Conservation (phyloP, 2,329 filamentous ascomycete species). For the Sclerotinia sclerotiorum region DNA sequence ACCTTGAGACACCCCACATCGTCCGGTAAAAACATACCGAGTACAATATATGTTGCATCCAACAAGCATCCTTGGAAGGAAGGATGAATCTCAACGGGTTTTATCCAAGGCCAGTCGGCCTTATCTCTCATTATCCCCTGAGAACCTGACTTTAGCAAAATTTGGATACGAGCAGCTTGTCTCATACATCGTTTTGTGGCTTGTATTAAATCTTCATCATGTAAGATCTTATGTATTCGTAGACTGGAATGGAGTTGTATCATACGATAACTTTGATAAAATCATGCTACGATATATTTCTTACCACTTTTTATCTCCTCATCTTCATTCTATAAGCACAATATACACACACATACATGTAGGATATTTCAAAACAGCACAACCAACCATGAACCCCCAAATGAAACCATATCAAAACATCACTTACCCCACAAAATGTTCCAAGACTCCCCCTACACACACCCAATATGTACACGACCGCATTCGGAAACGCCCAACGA, state of each 20-base stretch:
- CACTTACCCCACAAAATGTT: background rate
- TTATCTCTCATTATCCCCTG: constrained; percentile 10
- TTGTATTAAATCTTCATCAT: background rate
- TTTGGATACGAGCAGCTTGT: constrained; percentile 8
- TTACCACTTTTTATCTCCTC: background rate
- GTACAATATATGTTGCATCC: constrained; percentile 9
- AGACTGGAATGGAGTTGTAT: background rate
- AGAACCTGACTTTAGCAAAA: constrained; percentile 10
- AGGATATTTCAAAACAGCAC: background rate
- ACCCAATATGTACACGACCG: background rate
- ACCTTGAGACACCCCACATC: background rate
- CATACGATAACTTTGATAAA: background rate
- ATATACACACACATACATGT: background rate
- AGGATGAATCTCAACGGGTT: constrained; percentile 1
- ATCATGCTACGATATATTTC: background rate
- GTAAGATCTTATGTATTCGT: background rate
- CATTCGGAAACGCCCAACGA: background rate
- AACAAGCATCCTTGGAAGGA: background rate
- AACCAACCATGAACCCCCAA: background rate
- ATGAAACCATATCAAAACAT: background rate
- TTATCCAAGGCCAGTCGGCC: constrained; percentile 8
- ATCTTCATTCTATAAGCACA: background rate
- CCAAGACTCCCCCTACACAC: background rate
- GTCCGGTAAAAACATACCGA: constrained; percentile 9
- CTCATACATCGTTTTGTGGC: background rate